These are phyloP conservation scores for Sugiyamaella mastotermitis DNA, from an alignment of 805 yeast species.

Conservation along the genomic window DNA sequence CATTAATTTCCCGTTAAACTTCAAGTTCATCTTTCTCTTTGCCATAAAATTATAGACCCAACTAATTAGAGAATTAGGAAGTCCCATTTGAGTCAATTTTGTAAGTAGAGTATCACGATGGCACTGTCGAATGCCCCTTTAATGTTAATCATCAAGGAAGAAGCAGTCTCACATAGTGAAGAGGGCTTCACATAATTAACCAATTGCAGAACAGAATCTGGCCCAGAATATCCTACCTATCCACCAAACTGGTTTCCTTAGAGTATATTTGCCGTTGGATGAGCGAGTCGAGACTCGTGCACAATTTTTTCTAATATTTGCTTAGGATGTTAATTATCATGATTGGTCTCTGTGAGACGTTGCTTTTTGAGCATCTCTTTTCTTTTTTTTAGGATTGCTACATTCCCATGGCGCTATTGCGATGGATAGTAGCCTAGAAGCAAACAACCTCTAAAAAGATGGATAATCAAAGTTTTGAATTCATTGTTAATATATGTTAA, in stretches of 20 bases:
- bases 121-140: constrained; percentile 6
- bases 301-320: constrained; percentile 2
- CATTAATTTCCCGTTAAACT: not conserved
- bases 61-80: not conserved
- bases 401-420: not conserved
- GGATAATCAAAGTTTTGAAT: not conserved
- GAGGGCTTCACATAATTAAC: not conserved
- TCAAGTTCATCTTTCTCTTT: not conserved
- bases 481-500: not conserved
- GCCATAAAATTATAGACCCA: not conserved
- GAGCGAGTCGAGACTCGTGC: constrained; percentile 1
- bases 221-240: constrained; percentile 3
- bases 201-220: constrained; percentile 1
- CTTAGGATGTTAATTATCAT: not conserved
- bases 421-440: not conserved
- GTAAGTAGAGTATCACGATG: constrained; percentile 3
- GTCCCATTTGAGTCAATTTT: not conserved
- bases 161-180: not conserved
- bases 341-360: constrained; percentile 1
- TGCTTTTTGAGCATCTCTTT: not conserved
- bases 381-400: not conserved
- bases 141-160: constrained; percentile 2
- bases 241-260: constrained; percentile 2
- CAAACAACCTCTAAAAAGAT: not conserved
- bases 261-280: not conserved